Conservation (phyloP, 2,329 filamentous ascomycete genomes). For the Pseudogymnoascus destructans region DNA sequence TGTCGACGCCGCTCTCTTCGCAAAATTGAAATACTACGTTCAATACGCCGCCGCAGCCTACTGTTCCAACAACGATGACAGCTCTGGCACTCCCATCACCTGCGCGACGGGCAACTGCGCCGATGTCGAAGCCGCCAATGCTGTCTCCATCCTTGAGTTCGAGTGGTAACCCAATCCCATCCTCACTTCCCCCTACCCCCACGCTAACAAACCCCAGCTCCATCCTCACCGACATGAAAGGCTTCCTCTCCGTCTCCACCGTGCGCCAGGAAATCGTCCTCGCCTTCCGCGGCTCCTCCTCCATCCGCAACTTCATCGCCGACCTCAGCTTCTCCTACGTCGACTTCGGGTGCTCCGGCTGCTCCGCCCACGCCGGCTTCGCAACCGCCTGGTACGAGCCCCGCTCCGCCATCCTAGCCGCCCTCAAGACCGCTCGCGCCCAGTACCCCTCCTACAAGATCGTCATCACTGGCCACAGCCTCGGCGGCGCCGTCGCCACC, state of each 20-base stretch:
- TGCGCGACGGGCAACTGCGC: conserved; percentile 18
- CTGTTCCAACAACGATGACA: conserved; percentile 17
- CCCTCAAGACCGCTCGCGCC: conserved; percentile 26
- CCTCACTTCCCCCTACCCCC: background rate
- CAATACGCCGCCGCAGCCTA: conserved; percentile 21
- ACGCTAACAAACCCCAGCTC: conserved; percentile 26
- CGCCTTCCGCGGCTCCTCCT: conserved; percentile 42
- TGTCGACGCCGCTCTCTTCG: conserved; percentile 11
- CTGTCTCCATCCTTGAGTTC: conserved; percentile 15
- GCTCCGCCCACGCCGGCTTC: conserved; percentile 44
- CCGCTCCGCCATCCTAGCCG: conserved; percentile 29
- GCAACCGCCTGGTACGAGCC: conserved; percentile 44
- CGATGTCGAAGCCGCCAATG: conserved; percentile 14
- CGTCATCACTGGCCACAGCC: conserved; percentile 53
- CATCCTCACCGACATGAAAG: conserved; percentile 32
- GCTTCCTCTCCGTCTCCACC: conserved; percentile 39
- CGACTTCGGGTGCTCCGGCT: conserved; percentile 18
- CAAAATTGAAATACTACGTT: conserved; percentile 16
- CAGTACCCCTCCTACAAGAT: conserved; percentile 40
- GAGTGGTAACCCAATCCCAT: conserved; percentile 12
- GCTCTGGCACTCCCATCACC: conserved; percentile 13
- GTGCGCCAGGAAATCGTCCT: conserved; percentile 41
- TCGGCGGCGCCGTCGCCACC: conserved; percentile 52
- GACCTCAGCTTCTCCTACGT: conserved; percentile 14
- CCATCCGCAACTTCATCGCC: conserved; percentile 13